Evolutionary conservation across 441 rosid species (phyloP).

Genomic region (Mallotus repandus): DNA sequence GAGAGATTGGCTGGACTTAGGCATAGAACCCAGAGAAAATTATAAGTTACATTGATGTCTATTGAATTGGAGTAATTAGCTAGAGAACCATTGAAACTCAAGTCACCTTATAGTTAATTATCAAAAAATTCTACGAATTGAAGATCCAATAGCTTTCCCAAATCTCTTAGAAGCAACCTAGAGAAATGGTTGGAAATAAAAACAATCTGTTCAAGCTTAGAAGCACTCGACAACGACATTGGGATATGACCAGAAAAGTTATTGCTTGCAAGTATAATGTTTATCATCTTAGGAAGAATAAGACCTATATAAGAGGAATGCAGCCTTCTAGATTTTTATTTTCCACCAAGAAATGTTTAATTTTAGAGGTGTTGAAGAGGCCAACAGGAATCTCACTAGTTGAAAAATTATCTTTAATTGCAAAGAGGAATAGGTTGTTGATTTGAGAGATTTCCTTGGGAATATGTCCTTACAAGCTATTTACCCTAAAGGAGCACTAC

Average conservation of each 20-base stretch:
- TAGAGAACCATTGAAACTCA: slow-evolving; percentile 5
- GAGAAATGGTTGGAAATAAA: background rate
- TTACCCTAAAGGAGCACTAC: background rate
- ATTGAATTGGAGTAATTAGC: background rate
- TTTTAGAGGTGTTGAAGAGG: background rate
- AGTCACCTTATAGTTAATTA: background rate
- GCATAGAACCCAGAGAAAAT: background rate
- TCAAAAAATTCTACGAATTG: background rate
- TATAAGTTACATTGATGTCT: background rate
- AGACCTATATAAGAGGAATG: slow-evolving; percentile 1
- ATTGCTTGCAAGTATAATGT: background rate
- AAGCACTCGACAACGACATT: background rate
- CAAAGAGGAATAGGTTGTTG: background rate
- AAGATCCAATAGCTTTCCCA: background rate
- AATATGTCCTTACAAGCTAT: background rate
- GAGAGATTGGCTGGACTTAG: slow-evolving; percentile 12
- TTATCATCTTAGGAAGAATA: background rate
- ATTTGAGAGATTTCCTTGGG: background rate
- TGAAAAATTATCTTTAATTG: background rate
- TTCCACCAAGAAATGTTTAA: background rate
- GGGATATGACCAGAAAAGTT: background rate
- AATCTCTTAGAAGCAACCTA: background rate
- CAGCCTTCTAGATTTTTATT: background rate
- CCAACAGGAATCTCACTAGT: background rate
- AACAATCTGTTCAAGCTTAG: background rate